Evolutionary conservation across 1,139 yeast genomes (phyloP).

Genomic region (Geotrichum reessii): DNA sequence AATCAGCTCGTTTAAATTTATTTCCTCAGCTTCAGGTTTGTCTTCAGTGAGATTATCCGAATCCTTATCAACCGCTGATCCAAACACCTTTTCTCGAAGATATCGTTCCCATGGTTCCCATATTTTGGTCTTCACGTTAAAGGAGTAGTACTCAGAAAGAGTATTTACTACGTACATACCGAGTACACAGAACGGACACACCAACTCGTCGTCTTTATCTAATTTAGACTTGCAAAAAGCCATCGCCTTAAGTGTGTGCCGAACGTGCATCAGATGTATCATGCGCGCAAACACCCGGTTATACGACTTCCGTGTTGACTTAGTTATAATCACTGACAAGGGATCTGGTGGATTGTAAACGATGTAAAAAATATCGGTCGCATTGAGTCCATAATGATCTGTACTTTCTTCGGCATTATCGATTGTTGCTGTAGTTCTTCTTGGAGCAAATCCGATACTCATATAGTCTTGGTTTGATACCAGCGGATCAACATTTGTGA

Average conservation of each 20-base stretch:
- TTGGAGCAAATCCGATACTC: slow-evolving; percentile 5
- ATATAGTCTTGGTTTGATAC: slow-evolving; percentile 5
- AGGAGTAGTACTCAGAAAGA: background rate
- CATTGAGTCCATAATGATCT: background rate
- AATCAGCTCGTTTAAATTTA: slow-evolving; percentile 3
- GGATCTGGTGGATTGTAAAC: slow-evolving; percentile 15
- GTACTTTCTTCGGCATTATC: background rate
- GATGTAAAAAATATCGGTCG: slow-evolving; percentile 8
- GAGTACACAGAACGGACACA: background rate
- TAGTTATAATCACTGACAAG: slow-evolving; percentile 7
- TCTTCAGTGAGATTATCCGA: background rate
- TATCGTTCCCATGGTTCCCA: slow-evolving; percentile 8
- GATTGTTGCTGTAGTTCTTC: background rate
- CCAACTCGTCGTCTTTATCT: background rate
- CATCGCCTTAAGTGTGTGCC: slow-evolving; percentile 6
- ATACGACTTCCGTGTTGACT: slow-evolving; percentile 1
- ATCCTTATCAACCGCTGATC: background rate
- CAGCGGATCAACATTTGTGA: background rate
- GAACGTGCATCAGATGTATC: slow-evolving; percentile 7
- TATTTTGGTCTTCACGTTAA: background rate
- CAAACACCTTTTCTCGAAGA: slow-evolving; percentile 1
- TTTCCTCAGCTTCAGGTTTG: background rate
- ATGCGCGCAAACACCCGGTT: slow-evolving; percentile 9
- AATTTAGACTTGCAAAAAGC: background rate
- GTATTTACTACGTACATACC: background rate